A percentile compares a stretch with the other conserved stretches of the same genome.
phyloP scores from a whole-genome alignment of 1,284 basidiomycete species.

The Naganishia sp. region DNA sequence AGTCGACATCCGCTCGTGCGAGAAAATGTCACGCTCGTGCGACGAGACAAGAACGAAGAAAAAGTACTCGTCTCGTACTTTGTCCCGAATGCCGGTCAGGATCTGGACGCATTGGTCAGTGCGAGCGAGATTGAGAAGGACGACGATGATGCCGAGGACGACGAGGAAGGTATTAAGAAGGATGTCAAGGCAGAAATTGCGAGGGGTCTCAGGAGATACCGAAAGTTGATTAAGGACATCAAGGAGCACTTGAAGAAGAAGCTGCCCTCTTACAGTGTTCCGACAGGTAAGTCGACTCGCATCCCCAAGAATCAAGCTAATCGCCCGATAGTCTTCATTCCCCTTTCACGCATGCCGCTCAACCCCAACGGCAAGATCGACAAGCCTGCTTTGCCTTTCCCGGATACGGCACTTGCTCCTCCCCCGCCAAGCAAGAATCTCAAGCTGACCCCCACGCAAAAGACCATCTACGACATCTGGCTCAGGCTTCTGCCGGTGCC shows the following conservation, averaged over 20 bases:
- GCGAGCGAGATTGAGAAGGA: slow-evolving; percentile 63
- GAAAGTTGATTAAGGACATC: slow-evolving; percentile 87
- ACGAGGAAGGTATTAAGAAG: slow-evolving; percentile 62
- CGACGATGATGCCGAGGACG: slow-evolving; percentile 59
- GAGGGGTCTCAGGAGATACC: slow-evolving; percentile 76
- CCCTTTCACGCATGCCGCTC: slow-evolving; percentile 90
- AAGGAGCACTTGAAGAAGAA: slow-evolving; percentile 97
- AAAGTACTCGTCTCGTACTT: slow-evolving; percentile 99
- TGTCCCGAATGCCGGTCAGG: slow-evolving; percentile 76
- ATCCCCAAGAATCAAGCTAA: background rate
- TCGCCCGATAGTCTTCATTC: slow-evolving; percentile 76
- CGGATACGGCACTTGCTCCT: slow-evolving; percentile 78
- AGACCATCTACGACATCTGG: slow-evolving; percentile 82
- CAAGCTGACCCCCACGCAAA: slow-evolving; percentile 69
- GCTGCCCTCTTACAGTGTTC: slow-evolving; percentile 88
- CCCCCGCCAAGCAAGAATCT: slow-evolving; percentile 39
- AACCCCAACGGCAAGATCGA: slow-evolving; percentile 99
- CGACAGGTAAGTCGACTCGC: slow-evolving; percentile 61
- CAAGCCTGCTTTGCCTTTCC: slow-evolving; percentile 97
- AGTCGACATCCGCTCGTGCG: slow-evolving; percentile 89
- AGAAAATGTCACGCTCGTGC: slow-evolving; percentile 95
- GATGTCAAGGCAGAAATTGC: slow-evolving; percentile 60
- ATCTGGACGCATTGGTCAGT: slow-evolving; percentile 72
- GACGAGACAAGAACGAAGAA: slow-evolving; percentile 98
- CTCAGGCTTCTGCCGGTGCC: slow-evolving; percentile 76